Conservation (phyloP, 179 eudicot genomes). For the Beta lomatogona region DNA sequence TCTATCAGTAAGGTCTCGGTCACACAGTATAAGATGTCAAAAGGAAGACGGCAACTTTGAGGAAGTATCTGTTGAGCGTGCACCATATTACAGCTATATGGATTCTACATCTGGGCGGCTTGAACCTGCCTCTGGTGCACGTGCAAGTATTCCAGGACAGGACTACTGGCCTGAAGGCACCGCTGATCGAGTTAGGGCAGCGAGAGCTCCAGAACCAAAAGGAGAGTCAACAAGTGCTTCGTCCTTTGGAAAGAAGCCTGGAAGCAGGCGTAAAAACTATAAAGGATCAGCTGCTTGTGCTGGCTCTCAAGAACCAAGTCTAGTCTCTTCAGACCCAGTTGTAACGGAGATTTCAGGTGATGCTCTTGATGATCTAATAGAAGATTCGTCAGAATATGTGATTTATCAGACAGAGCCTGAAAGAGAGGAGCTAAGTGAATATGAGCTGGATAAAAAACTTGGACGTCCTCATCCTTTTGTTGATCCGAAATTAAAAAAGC, state of each 20-base stretch:
- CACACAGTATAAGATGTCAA: constrained; percentile 61
- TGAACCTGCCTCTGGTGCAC: constrained; percentile 99
- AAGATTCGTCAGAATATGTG: constrained; percentile 63
- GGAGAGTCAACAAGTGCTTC: constrained; percentile 67
- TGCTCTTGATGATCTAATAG: constrained; percentile 58
- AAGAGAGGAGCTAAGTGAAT: constrained; percentile 63
- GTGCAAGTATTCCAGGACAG: constrained; percentile 91
- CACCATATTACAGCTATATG: constrained; percentile 81
- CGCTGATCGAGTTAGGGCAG: constrained; percentile 79
- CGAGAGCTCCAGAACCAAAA: constrained; percentile 81
- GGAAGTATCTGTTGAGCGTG: constrained; percentile 74
- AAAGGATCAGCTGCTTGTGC: constrained; percentile 55
- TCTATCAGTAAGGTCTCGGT: constrained; percentile 37
- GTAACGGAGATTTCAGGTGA: constrained; percentile 53
- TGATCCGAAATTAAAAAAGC: constrained; percentile 72
- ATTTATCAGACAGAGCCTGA: constrained; percentile 67
- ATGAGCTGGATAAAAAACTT: constrained; percentile 73
- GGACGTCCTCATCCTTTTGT: constrained; percentile 92
- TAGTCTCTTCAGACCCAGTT: constrained; percentile 40
- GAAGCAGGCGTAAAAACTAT: constrained; percentile 76
- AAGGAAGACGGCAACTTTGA: constrained; percentile 52
- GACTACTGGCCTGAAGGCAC: constrained; percentile 99
- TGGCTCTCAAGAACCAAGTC: constrained; percentile 45
- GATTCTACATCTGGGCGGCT: constrained; percentile 93
- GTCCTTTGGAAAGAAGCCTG: constrained; percentile 84